Evolutionary conservation across 108 stramenopile genomes (phyloP).

Genomic region (Asterionellopsis glacialis): DNA sequence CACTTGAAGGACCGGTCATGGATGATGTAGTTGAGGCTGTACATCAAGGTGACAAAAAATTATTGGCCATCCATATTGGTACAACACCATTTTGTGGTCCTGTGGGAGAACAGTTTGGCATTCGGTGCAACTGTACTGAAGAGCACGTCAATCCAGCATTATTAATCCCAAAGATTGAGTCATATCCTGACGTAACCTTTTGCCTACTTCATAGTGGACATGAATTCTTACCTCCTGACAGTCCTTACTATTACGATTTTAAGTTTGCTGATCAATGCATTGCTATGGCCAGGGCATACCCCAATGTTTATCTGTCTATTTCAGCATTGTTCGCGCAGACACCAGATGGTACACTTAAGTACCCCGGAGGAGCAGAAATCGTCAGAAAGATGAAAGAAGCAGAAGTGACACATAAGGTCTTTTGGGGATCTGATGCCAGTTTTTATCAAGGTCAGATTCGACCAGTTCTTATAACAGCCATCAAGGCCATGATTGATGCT

Average conservation of each 20-base stretch:
- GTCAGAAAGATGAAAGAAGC: slow-evolving; percentile 18
- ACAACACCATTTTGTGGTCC: slow-evolving; percentile 36
- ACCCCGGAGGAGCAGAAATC: slow-evolving; percentile 20
- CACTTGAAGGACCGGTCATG: slow-evolving; percentile 11
- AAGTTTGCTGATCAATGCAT: slow-evolving; percentile 23
- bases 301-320: slow-evolving; percentile 27
- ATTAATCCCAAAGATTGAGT: slow-evolving; percentile 9
- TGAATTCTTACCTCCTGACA: slow-evolving; percentile 20
- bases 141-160: slow-evolving; percentile 17
- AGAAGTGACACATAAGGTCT: slow-evolving; percentile 14
- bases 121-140: slow-evolving; percentile 4
- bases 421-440: slow-evolving; percentile 23
- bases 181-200: slow-evolving; percentile 23
- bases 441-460: slow-evolving; percentile 12
- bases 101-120: slow-evolving; percentile 10
- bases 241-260: slow-evolving; percentile 17
- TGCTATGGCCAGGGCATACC: slow-evolving; percentile 17
- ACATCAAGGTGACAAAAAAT: not conserved
- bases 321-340: slow-evolving; percentile 29
- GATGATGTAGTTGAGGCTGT: slow-evolving; percentile 15
- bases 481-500: slow-evolving; percentile 26
- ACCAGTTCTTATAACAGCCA: slow-evolving; percentile 14
- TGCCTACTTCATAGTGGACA: slow-evolving; percentile 27
- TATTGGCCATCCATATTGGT: slow-evolving; percentile 29
- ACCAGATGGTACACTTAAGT: slow-evolving; percentile 23